These are phyloP conservation scores for Aspergillus calidoustus DNA, from an alignment of 2,329 filamentous ascomycete species.

Conservation along the genomic window DNA sequence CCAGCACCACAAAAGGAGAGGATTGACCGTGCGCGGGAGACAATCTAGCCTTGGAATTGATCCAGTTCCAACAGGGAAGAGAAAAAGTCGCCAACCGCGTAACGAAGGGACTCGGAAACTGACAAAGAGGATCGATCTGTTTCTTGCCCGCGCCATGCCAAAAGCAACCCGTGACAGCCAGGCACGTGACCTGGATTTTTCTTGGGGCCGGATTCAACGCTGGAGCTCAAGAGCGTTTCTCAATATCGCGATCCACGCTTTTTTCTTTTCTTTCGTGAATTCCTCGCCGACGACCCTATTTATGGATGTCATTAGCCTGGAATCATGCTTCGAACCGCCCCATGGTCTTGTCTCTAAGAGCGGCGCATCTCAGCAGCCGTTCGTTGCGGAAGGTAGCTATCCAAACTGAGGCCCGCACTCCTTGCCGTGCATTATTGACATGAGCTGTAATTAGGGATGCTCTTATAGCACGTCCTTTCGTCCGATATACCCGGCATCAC, in stretches of 20 bases:
- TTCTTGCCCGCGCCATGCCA: conserved; percentile 37
- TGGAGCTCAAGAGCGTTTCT: conserved; percentile 8
- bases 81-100: conserved; percentile 17
- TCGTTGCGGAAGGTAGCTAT: conserved; percentile 32
- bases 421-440: conserved; percentile 7
- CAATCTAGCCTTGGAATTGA: conserved; percentile 8
- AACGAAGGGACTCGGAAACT: conserved; percentile 24
- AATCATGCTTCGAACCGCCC: conserved; percentile 44
- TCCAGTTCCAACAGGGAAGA: conserved; percentile 8
- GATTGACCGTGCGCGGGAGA: conserved; percentile 13
- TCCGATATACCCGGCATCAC: conserved; percentile 9
- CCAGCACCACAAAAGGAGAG: conserved; percentile 21
- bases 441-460: conserved; percentile 9
- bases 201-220: not conserved
- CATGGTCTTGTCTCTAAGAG: conserved; percentile 42
- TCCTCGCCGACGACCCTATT: conserved; percentile 32
- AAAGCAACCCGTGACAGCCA: conserved; percentile 38
- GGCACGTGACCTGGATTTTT: conserved; percentile 41
- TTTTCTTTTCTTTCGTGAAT: not conserved
- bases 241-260: not conserved
- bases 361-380: conserved; percentile 34
- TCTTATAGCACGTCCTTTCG: conserved; percentile 12
- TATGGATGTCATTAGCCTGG: conserved; percentile 50
- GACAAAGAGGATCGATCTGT: conserved; percentile 27
- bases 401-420: not conserved